Conservation (phyloP, 805 yeast species). For the Diddensiella santjacobensis region DNA sequence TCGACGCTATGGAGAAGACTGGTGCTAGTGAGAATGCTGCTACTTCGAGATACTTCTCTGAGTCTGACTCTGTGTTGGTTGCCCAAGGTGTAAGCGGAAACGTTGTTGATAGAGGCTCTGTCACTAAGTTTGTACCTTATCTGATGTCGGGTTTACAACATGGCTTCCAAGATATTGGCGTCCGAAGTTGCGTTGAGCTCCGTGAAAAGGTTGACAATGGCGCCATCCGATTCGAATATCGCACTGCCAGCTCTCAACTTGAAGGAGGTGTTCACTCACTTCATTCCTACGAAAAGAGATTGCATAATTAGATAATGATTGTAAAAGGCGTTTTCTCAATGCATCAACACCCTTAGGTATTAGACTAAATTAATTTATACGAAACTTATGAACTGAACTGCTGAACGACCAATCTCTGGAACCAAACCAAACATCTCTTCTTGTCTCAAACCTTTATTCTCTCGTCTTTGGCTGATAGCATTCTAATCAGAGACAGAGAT, state of each 20-base stretch:
- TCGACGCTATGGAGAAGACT: constrained; percentile 96
- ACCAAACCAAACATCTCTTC: no score
- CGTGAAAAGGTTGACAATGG: constrained; percentile 63
- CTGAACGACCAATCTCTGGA: no score
- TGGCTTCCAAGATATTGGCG: constrained; percentile 98
- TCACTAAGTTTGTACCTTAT: constrained; percentile 91
- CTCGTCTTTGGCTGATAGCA: no score
- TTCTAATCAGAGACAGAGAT: no score
- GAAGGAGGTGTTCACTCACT: constrained; percentile 98
- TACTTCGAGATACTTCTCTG: constrained; percentile 96
- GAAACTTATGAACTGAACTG: no score
- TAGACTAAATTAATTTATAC: no score
- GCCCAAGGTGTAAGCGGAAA: constrained; percentile 99
- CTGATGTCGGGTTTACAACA: constrained; percentile 94
- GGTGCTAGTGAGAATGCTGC: constrained; percentile 90
- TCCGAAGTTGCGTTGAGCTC: constrained; percentile 58
- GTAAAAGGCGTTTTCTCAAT: no score
- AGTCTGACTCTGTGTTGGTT: constrained; percentile 89
- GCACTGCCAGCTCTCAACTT: constrained; percentile 97
- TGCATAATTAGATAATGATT: constrained; percentile 60
- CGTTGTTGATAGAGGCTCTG: constrained; percentile 94
- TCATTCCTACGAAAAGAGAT: constrained; percentile 95
- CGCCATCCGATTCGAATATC: constrained; percentile 85
- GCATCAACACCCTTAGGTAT: no score
- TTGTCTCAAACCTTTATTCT: no score